Conservation (phyloP, 768 basidiomycete species). For the Melanogaster broomeanus region DNA sequence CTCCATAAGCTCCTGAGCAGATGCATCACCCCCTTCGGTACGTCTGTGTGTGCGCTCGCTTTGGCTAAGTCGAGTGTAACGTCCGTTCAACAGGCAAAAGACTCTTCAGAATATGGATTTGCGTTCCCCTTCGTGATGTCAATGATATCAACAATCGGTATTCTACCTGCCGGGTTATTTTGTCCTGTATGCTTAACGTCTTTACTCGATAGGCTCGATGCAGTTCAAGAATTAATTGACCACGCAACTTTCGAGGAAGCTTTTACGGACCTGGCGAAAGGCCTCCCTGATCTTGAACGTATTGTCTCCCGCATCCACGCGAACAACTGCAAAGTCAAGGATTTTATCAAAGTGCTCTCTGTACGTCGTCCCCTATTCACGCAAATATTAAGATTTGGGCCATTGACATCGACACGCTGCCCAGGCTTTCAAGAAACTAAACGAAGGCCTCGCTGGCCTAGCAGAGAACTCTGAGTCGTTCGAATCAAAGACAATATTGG, state of each 20-base stretch:
- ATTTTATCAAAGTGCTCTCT: slow-evolving; percentile 82
- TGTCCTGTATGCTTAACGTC: slow-evolving; percentile 12
- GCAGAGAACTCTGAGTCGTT: slow-evolving; percentile 71
- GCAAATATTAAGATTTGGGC: slow-evolving; percentile 9
- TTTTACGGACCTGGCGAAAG: slow-evolving; percentile 77
- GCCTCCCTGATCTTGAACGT: slow-evolving; percentile 89
- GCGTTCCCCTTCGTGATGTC: slow-evolving; percentile 83
- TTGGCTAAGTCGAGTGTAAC: slow-evolving; percentile 6
- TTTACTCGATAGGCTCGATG: slow-evolving; percentile 69
- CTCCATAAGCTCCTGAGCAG: slow-evolving; percentile 78
- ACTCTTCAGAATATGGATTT: slow-evolving; percentile 95
- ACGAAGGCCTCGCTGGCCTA: slow-evolving; percentile 62
- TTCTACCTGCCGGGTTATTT: slow-evolving; percentile 17
- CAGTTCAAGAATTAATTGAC: slow-evolving; percentile 87
- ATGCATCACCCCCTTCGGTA: slow-evolving; percentile 92
- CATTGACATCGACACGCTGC: slow-evolving; percentile 4
- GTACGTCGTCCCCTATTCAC: slow-evolving; percentile 42
- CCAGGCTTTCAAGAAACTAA: slow-evolving; percentile 77
- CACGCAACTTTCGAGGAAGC: slow-evolving; percentile 75
- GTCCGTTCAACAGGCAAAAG: slow-evolving; percentile 71
- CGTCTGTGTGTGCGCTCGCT: slow-evolving; percentile 9
- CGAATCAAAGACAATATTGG: slow-evolving; percentile 72
- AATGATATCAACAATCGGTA: slow-evolving; percentile 88
- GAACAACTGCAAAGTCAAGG: slow-evolving; percentile 81
- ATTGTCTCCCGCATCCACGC: slow-evolving; percentile 95